Evolutionary conservation across 2,329 filamentous ascomycete genomes (phyloP).

Genomic region (Cryphonectria japonica): DNA sequence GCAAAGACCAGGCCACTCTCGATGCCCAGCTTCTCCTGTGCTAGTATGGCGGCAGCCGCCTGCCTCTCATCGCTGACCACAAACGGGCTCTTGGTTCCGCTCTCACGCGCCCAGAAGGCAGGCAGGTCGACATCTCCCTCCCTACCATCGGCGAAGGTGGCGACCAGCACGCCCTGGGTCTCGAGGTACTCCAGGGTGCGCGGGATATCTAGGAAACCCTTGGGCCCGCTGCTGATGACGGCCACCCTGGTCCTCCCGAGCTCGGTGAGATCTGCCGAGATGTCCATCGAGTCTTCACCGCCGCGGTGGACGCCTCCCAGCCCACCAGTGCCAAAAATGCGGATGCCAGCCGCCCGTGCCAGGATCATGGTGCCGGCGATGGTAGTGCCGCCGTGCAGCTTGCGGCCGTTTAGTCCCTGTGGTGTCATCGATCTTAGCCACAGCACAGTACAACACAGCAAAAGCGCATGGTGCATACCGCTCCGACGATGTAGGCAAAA

Average conservation of each 20-base stretch:
- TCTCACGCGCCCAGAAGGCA: constrained; percentile 90
- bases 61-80: constrained; percentile 76
- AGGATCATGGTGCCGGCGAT: constrained; percentile 93
- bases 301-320: constrained; percentile 93
- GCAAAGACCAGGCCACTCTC: constrained; percentile 84
- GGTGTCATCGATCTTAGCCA: background rate
- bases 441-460: background rate
- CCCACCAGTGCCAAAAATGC: constrained; percentile 91
- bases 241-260: constrained; percentile 86
- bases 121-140: constrained; percentile 79
- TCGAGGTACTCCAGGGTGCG: constrained; percentile 80
- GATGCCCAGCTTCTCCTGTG: constrained; percentile 73
- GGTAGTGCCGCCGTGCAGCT: constrained; percentile 86
- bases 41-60: constrained; percentile 85
- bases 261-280: constrained; percentile 94
- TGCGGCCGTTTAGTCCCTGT: constrained; percentile 68
- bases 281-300: constrained; percentile 83
- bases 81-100: constrained; percentile 77
- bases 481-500: constrained; percentile 77
- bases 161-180: constrained; percentile 77
- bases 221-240: constrained; percentile 88
- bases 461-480: constrained; percentile 55
- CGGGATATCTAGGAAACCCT: constrained; percentile 92
- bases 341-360: constrained; percentile 83
- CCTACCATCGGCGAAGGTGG: constrained; percentile 86